A percentile compares a stretch with the other conserved stretches of the same genome.
phyloP scores from a whole-genome alignment of 176 grass and related monocot species.

The Musa troglodytarum region DNA sequence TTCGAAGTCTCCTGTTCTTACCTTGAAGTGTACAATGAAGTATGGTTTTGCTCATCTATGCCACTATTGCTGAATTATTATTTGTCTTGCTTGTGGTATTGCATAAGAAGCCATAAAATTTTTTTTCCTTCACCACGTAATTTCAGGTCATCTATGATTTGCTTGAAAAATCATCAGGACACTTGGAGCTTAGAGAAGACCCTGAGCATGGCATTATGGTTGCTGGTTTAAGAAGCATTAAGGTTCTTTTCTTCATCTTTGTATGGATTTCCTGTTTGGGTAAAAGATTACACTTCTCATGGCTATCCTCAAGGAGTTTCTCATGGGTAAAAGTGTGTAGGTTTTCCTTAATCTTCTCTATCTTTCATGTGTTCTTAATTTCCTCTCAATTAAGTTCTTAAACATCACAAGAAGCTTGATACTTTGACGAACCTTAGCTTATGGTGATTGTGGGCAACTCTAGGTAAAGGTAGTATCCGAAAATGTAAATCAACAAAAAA shows the following conservation, averaged over 20 bases:
- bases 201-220: conserved; percentile 88
- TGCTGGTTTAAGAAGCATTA: conserved; percentile 96
- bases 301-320: too few species aligned
- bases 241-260: conserved; percentile 44
- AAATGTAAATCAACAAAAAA: too few species aligned
- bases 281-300: too few species aligned
- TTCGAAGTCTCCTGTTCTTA: conserved; percentile 97
- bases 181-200: conserved; percentile 96
- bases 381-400: too few species aligned
- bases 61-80: background rate
- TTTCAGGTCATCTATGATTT: conserved; percentile 97
- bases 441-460: too few species aligned
- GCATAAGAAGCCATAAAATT: conserved; percentile 12
- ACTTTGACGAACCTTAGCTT: too few species aligned
- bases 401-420: too few species aligned
- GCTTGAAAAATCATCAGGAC: conserved; percentile 95
- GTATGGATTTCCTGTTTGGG: background rate
- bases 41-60: conserved; percentile 17
- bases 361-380: too few species aligned
- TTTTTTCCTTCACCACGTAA: conserved; percentile 20
- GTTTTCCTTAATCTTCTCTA: too few species aligned
- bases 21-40: conserved; percentile 99
- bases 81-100: background rate
- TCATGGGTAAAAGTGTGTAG: too few species aligned
- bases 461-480: too few species aligned